These are phyloP conservation scores for Acacia crassicarpa DNA, from an alignment of 306 rosid genomes.

Conservation along the genomic window DNA sequence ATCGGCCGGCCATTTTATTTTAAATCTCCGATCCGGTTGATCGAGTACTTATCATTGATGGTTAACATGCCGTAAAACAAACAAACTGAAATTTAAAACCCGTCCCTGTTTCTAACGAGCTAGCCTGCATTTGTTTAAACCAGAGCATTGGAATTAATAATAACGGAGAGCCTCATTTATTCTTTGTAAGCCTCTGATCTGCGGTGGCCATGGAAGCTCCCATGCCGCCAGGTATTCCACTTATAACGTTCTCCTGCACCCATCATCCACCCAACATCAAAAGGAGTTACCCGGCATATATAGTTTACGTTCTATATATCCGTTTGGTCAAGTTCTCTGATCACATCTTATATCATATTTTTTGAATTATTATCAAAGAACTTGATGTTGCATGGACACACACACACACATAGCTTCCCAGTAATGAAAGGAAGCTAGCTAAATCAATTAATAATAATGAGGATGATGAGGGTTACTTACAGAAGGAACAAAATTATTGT, in stretches of 20 bases:
- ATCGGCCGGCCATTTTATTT: no score
- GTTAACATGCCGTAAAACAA: not conserved
- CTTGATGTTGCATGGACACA: no score
- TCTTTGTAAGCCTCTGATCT: conserved; percentile 27
- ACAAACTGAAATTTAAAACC: not conserved
- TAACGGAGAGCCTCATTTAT: conserved; percentile 5
- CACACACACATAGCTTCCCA: no score
- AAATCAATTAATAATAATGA: no score
- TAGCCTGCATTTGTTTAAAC: not conserved
- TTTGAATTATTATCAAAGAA: no score
- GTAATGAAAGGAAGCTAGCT: not conserved
- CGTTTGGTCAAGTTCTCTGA: no score
- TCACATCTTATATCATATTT: no score
- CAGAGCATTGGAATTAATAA: not conserved
- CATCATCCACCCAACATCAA: not conserved
- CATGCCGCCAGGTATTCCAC: conserved; percentile 41
- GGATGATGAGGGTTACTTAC: not conserved
- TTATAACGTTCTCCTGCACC: conserved; percentile 30
- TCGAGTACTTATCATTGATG: not conserved
- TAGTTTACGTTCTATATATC: no score
- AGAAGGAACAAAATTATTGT: conserved; percentile 12
- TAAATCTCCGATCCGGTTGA: not conserved
- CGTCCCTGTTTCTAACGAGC: not conserved
- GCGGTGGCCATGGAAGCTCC: conserved; percentile 43
- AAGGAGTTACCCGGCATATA: not conserved